A percentile compares a stretch with the other conserved stretches of the same genome.
Evolutionary conservation across 306 rosid genomes (phyloP).

Genomic region (Elaeagnus macrophylla): DNA sequence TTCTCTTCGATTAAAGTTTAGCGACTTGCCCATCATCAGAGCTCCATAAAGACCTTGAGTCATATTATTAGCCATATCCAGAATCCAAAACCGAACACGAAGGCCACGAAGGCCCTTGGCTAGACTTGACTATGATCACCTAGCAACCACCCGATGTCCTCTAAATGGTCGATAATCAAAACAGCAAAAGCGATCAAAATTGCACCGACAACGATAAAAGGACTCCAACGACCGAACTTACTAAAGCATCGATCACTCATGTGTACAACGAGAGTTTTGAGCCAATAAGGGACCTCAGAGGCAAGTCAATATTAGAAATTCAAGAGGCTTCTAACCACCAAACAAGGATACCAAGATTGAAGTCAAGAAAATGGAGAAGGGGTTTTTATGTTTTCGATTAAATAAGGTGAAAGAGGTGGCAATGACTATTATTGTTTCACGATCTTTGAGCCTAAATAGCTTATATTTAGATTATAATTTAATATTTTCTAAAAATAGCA

Average conservation of each 20-base stretch:
- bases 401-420: too few species aligned
- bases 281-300: conserved; percentile 76
- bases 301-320: too few species aligned
- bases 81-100: conserved; percentile 80
- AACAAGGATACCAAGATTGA: too few species aligned
- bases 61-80: conserved; percentile 74
- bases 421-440: too few species aligned
- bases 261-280: conserved; percentile 81
- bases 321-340: too few species aligned
- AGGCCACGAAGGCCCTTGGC: conserved; percentile 50
- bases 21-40: too few species aligned
- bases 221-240: conserved; percentile 81
- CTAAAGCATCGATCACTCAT: conserved; percentile 69
- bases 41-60: conserved; percentile 86
- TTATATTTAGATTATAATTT: too few species aligned
- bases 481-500: too few species aligned
- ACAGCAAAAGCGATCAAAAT: conserved; percentile 39
- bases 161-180: conserved; percentile 64
- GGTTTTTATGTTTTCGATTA: too few species aligned
- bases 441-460: too few species aligned
- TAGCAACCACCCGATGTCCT: conserved; percentile 68
- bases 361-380: too few species aligned
- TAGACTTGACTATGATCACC: conserved; percentile 45
- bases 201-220: conserved; percentile 63
- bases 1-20: too few species aligned